Evolutionary conservation across 768 basidiomycete species (phyloP), one percentile per base, ranked within the genome.

Genomic region (Xanthoconium stramineum): DNA sequence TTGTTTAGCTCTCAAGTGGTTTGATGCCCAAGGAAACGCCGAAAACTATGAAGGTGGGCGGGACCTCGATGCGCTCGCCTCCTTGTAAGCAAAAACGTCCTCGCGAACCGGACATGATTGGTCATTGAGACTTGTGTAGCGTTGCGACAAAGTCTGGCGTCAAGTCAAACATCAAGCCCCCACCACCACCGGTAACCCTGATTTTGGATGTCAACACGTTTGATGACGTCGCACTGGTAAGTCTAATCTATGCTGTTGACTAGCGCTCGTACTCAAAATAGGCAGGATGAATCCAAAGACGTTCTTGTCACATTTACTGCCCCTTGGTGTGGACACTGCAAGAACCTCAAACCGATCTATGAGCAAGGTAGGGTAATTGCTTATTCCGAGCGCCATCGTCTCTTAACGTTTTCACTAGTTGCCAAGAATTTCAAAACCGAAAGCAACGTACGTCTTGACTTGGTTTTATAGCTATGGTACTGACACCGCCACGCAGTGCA

Each of bases 251-350:
- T 24, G 29, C 35, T 47, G 20, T 50, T 9, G 36, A 30, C 3
- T 20, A 11, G 19, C 20, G 9, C 14, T 11, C n/a, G 50, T 49
- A n/a, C 28, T 61, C 11, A 58, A 20, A 39, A 17, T 17, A 1
- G 37, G 24, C 57, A 88, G 82, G 83, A 91, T 64, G 66, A 78
- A 24, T 74, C 78, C 24, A 95, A 95, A 74, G 83, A 94, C 64
- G 91, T 92, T 43, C 76, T 98, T 24, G 91, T 96, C 45, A 78
- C 89, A 1, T 92, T 89, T 76, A 92, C 88, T 57, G 89, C 89
- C 28, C 83, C 84, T 38, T 88, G 91, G 92, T 95, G 95, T 62
- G 93, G 94, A 32, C 94, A 98, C 78, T 98, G 96, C 83, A 98
- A 98, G 77, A 80, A 58, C 61, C 70, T 97, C 72, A 95, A 95